A percentile compares a stretch with the other conserved stretches of the same genome.
Evolutionary conservation across 139 green algal genomes (phyloP).

Genomic region (Ettlia oleoabundans): DNA sequence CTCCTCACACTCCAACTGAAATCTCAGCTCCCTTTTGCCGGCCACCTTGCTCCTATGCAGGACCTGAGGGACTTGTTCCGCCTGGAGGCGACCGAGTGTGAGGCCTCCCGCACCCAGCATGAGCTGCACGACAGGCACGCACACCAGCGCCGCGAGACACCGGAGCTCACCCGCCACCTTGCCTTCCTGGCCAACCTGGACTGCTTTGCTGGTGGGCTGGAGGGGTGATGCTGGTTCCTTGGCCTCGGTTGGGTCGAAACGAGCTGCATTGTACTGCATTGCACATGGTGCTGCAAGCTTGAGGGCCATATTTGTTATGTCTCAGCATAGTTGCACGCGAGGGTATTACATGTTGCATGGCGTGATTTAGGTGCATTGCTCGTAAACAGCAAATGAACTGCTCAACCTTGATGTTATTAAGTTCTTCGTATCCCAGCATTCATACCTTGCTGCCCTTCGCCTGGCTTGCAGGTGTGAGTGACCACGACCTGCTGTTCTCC

Average conservation of each 20-base stretch:
- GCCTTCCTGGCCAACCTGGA: constrained; percentile 46
- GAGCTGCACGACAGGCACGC: constrained; percentile 75
- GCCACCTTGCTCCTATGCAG: constrained; percentile 28
- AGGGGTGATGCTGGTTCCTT: neutral
- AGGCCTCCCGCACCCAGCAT: constrained; percentile 66
- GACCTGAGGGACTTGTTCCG: constrained; percentile 86
- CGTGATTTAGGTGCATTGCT: no score
- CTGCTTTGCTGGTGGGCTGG: constrained; percentile 48
- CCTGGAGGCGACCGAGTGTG: constrained; percentile 59
- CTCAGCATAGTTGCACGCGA: no score
- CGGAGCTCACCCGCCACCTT: constrained; percentile 61
- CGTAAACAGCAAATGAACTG: no score
- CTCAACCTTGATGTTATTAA: no score
- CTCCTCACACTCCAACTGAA: no score
- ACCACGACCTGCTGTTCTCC: constrained; percentile 87
- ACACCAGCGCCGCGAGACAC: constrained; percentile 51
- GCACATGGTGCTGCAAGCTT: no score
- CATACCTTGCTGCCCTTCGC: neutral
- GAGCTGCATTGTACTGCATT: no score
- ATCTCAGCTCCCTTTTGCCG: constrained; percentile 12
- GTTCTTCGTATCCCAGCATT: no score
- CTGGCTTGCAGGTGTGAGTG: constrained; percentile 64
- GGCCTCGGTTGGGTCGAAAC: neutral
- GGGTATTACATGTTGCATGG: no score
- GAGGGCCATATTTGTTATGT: no score